Base-by-base conservation (phyloP, 257 asterid genomes). In the Salvia hispanica region DNA sequence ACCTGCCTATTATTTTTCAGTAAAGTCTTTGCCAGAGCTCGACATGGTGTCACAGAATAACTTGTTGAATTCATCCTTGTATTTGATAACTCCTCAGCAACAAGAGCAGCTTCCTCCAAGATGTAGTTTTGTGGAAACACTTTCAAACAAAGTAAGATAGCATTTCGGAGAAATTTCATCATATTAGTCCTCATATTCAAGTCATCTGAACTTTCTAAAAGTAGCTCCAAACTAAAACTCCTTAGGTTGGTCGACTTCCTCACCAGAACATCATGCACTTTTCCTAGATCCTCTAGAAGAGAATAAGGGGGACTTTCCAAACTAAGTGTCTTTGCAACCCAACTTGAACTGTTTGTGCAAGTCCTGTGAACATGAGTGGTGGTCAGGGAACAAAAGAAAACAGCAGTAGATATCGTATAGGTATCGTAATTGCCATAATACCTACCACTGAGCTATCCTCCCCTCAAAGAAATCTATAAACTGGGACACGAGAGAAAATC, bases 1-100 rank as follows among this genome's bases (percentile, higher is more conserved):
- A 91, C 99, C 97, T 94, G 99, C 57, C 99, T 82, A 73, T 91
- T 88, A 72, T 72, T 84, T 83, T 94, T 94, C 81, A 94, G 65
- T 37, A 94, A 83, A 51, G 75, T 78, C 76, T 88, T 94, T 53
- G 99, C 99, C 70, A 94, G 77, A 74, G 92, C 70, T 76, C 97
- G 91, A 76, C 97, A 88, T 9, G 99, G 96, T 51, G 97, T 91
- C 43, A 72, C 85, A 51, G 89, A 79, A 78, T 69, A 76, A 70
- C 75, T 74, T 7, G 79, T 64, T 13, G 84, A 69, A 70, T 76
- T 72, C 91, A 84, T 85, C 73, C 66, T 77, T 18, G 96, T 85
- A 73, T 88, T 91, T 45, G 90, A 78, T 71, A 94, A 82, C 86
- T 94, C 99, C 77, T 94, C 99, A 47, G 99, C 91, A 68, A 88